These are phyloP conservation scores for Suillus subluteus DNA, from an alignment of 768 basidiomycete species.

Conservation along the genomic window DNA sequence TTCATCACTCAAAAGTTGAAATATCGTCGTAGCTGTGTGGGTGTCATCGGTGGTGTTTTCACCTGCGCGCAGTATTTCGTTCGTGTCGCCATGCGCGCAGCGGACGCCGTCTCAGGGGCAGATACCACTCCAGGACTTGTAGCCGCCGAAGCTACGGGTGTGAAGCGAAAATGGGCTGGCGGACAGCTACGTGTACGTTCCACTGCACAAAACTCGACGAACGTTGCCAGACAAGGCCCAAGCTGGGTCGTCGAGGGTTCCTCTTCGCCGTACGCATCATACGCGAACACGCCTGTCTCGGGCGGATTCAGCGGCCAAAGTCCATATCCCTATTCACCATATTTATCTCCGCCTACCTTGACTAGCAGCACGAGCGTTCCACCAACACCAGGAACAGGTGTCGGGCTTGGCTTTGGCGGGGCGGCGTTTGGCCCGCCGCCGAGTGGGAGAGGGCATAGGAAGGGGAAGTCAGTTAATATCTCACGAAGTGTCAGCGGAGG, in stretches of 20 bases:
- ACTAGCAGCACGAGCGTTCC: slow-evolving; percentile 35
- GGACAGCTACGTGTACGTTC: slow-evolving; percentile 62
- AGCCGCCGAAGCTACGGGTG: slow-evolving; percentile 66
- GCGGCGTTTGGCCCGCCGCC: slow-evolving; percentile 26
- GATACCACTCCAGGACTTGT: slow-evolving; percentile 60
- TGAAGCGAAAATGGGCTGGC: slow-evolving; percentile 72
- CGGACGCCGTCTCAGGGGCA: slow-evolving; percentile 61
- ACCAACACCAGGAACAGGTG: slow-evolving; percentile 23
- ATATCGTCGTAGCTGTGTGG: slow-evolving; percentile 58
- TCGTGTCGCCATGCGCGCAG: slow-evolving; percentile 62
- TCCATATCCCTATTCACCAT: slow-evolving; percentile 37
- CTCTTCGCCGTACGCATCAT: slow-evolving; percentile 39
- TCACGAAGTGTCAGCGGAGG: slow-evolving; percentile 22
- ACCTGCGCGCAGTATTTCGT: slow-evolving; percentile 83
- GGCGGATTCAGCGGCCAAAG: slow-evolving; percentile 30
- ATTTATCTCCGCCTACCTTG: slow-evolving; percentile 35
- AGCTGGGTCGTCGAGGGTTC: slow-evolving; percentile 63
- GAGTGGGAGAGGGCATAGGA: slow-evolving; percentile 17
- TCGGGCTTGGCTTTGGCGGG: slow-evolving; percentile 30
- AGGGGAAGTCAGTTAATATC: slow-evolving; percentile 11
- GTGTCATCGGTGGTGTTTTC: slow-evolving; percentile 93
- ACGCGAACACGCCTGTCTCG: slow-evolving; percentile 39
- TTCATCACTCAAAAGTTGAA: slow-evolving; percentile 4
- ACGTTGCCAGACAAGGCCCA: slow-evolving; percentile 58
- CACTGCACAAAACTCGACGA: slow-evolving; percentile 27